Evolutionary conservation across 2,329 filamentous ascomycete species (phyloP).

Genomic region (Calonectria honghensis): DNA sequence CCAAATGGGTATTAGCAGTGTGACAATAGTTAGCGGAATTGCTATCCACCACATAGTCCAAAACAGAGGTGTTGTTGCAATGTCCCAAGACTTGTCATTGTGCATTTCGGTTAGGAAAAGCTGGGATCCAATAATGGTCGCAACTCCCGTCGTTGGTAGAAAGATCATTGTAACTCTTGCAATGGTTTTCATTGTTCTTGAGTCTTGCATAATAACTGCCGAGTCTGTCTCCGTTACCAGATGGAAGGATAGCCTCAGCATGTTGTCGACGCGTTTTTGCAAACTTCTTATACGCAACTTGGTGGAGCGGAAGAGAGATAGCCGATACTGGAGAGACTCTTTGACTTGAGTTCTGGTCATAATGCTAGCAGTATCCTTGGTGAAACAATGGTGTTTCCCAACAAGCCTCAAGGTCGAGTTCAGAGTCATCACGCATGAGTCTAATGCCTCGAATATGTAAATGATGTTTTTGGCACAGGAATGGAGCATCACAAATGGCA

Average conservation of each 20-base stretch:
- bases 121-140: neutral
- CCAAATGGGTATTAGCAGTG: neutral
- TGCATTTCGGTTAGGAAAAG: neutral
- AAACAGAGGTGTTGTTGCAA: neutral
- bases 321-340: neutral
- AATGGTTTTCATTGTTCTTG: neutral
- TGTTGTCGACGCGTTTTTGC: neutral
- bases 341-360: neutral
- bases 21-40: neutral
- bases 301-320: neutral
- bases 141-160: neutral
- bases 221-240: neutral
- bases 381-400: neutral
- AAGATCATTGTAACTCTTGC: constrained; percentile 1
- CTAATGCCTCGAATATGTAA: neutral
- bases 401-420: neutral
- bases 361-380: neutral
- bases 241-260: neutral
- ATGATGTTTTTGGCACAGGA: neutral
- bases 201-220: neutral
- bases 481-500: neutral
- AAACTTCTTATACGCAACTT: neutral
- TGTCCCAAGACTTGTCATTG: neutral
- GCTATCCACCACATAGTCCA: constrained; percentile 1
- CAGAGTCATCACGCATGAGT: neutral